Evolutionary conservation across 2,329 filamentous ascomycete genomes (phyloP).

Genomic region (Trichophyton rubrum): DNA sequence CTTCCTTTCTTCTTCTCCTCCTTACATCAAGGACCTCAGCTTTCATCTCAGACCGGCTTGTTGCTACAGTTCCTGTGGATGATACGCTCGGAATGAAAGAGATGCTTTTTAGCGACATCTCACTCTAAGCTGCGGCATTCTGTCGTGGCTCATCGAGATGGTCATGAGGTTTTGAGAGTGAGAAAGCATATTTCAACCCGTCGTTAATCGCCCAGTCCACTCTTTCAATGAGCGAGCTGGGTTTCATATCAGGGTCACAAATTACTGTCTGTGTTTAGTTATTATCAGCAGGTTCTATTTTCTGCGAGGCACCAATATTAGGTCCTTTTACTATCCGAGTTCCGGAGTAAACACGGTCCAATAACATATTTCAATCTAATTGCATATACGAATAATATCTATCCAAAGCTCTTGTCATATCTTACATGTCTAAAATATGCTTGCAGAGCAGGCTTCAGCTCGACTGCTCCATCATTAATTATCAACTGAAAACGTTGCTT

Average conservation of each 20-base stretch:
- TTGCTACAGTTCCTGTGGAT: conserved; percentile 5
- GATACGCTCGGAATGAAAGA: conserved; percentile 24
- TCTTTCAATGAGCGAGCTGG: conserved; percentile 34
- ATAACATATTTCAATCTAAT: too few relatives aligned
- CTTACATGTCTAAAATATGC: too few relatives aligned
- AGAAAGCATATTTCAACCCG: conserved; percentile 24
- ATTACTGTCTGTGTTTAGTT: not conserved
- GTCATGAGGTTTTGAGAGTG: conserved; percentile 29
- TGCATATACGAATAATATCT: too few relatives aligned
- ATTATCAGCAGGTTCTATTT: not conserved
- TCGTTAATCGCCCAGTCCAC: conserved; percentile 40
- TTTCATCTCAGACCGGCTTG: conserved; percentile 25
- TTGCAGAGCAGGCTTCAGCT: too few relatives aligned
- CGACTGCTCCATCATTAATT: too few relatives aligned
- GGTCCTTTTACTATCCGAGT: not conserved
- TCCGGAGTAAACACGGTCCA: not conserved
- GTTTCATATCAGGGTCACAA: conserved; percentile 42
- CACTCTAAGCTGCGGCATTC: conserved; percentile 31
- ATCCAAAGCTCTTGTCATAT: too few relatives aligned
- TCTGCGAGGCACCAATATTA: not conserved
- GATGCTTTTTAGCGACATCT: conserved; percentile 27
- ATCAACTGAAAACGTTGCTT: too few relatives aligned
- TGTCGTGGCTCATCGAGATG: conserved; percentile 32
- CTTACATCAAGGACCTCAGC: conserved; percentile 27
- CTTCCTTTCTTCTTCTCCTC: conserved; percentile 18